Percentiles rank a stretch among this genome's conserved stretches.
These are phyloP conservation scores for Rhizodiscina lignyota DNA, from an alignment of 495 filamentous ascomycete species.

Conservation along the genomic window DNA sequence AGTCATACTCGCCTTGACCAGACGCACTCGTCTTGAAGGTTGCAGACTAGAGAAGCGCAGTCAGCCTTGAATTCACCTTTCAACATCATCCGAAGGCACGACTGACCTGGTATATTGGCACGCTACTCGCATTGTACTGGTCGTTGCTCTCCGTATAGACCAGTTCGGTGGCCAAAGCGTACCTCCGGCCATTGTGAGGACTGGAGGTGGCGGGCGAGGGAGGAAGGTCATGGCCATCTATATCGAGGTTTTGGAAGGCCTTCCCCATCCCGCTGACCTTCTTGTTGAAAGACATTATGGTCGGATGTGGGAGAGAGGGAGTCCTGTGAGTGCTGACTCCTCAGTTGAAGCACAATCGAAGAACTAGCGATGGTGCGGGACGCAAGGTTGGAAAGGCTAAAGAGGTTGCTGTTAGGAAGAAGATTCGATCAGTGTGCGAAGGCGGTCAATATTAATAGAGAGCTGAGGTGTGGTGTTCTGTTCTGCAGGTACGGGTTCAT, in stretches of 20 bases:
- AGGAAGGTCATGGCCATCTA: constrained; percentile 80
- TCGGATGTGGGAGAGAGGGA: no score
- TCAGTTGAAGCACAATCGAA: no score
- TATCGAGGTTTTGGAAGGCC: constrained; percentile 54
- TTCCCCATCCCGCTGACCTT: no score
- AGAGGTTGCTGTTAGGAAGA: no score
- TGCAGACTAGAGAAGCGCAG: constrained; percentile 42
- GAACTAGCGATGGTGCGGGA: no score
- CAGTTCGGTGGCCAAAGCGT: constrained; percentile 86
- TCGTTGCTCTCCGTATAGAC: constrained; percentile 92
- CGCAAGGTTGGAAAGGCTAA: no score
- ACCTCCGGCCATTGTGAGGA: constrained; percentile 65
- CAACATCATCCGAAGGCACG: background rate
- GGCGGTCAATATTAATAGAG: no score
- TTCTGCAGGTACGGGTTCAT: no score
- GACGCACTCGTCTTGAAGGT: constrained; percentile 82
- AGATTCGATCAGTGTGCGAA: no score
- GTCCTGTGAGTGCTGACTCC: no score
- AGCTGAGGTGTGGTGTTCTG: no score
- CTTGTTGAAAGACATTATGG: no score
- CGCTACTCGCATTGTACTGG: constrained; percentile 87
- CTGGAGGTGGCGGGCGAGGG: constrained; percentile 91
- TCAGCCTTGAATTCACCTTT: background rate
- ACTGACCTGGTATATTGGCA: constrained; percentile 78
- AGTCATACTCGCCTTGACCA: constrained; percentile 81